A percentile compares a stretch with the other conserved stretches of the same genome.
phyloP scores from a whole-genome alignment of 306 rosid species.

The Inga oerstediana region DNA sequence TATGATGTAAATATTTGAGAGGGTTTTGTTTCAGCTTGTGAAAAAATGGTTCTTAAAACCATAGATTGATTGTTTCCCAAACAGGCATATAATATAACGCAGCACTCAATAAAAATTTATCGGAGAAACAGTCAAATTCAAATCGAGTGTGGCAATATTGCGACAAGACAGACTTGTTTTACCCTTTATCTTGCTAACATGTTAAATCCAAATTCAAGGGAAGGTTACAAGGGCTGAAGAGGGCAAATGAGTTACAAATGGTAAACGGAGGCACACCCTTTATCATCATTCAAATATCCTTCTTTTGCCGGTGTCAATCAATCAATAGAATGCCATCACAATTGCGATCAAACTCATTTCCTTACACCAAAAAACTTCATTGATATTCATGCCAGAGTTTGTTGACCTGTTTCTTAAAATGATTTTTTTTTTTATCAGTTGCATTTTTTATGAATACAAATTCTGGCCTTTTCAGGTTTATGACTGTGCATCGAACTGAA shows the following conservation, averaged over 20 bases:
- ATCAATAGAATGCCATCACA: background rate
- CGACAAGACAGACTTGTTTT: background rate
- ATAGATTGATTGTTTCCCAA: too few species aligned
- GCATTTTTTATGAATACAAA: too few species aligned
- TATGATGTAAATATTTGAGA: too few species aligned
- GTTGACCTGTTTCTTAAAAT: background rate
- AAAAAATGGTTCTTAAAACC: too few species aligned
- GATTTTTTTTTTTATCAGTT: background rate
- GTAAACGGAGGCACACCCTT: background rate
- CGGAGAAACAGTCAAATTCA: background rate
- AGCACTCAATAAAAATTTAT: background rate
- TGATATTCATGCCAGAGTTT: background rate
- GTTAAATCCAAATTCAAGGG: background rate
- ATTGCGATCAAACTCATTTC: background rate
- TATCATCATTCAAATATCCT: background rate
- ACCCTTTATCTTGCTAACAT: background rate
- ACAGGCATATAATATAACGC: background rate
- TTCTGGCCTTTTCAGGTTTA: too few species aligned
- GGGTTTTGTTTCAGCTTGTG: fast-evolving
- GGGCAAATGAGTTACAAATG: background rate
- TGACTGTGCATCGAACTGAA: too few species aligned
- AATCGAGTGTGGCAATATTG: background rate
- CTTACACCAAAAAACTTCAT: background rate
- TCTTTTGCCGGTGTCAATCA: background rate
- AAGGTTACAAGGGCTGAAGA: background rate